These are phyloP conservation scores for Fistulifera solaris DNA, from an alignment of 108 stramenopile species.

Conservation along the genomic window DNA sequence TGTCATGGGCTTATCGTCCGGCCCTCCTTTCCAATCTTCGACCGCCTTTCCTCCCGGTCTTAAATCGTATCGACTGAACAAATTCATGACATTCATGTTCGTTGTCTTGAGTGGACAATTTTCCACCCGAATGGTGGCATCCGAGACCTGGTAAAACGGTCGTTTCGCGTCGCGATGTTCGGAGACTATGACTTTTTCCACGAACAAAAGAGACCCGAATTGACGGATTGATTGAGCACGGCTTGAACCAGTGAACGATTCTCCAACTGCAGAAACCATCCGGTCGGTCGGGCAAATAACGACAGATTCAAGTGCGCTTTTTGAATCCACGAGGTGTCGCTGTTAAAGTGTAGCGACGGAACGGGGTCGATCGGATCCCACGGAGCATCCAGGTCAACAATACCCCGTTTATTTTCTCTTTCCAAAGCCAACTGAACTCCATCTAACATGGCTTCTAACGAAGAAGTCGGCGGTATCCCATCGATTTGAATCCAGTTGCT, in stretches of 20 bases:
- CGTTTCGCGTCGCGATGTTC: background rate
- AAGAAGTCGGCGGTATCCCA: constrained; percentile 26
- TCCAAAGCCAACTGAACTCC: constrained; percentile 17
- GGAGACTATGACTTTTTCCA: constrained; percentile 24
- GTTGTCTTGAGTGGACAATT: constrained; percentile 22
- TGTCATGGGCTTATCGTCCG: constrained; percentile 9
- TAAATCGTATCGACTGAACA: constrained; percentile 34
- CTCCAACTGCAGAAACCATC: constrained; percentile 32
- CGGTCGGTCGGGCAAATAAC: constrained; percentile 34
- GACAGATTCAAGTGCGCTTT: constrained; percentile 33
- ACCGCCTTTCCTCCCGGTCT: too few relatives aligned
- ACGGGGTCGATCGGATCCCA: constrained; percentile 13
- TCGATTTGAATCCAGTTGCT: constrained; percentile 33
- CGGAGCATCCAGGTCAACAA: constrained; percentile 33
- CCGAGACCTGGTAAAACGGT: constrained; percentile 4
- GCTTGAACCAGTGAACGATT: constrained; percentile 36
- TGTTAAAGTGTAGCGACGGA: background rate
- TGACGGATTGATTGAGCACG: constrained; percentile 12
- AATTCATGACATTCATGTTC: constrained; percentile 14
- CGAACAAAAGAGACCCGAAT: constrained; percentile 10
- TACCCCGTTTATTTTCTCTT: constrained; percentile 12
- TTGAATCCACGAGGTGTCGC: constrained; percentile 9
- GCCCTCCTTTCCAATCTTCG: too few relatives aligned
- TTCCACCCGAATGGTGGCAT: constrained; percentile 46
- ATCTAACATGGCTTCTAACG: constrained; percentile 26